Base-by-base conservation (phyloP, 805 yeast species). In the Candida palmyrensis region DNA sequence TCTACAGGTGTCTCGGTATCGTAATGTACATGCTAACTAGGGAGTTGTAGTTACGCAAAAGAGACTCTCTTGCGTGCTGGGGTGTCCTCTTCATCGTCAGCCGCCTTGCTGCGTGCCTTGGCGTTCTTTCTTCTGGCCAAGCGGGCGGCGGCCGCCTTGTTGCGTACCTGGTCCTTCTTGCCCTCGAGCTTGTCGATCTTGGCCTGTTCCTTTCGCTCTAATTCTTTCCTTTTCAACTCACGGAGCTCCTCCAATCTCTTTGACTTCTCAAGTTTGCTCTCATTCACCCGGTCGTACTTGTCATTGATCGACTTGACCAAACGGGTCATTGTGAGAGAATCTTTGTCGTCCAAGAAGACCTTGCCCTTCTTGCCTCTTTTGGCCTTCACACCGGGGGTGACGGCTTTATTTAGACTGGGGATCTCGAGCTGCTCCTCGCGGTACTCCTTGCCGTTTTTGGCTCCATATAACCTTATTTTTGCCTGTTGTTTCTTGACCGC, bases 261-360 rank as follows among this genome's bases (percentile, higher is more conserved):
- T 1, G 95, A 80, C 52, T 85, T 86, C 53, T 90, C 98, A 36
- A 92, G 66, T 59, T 88, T 92, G 45, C 95, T 82, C 50, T 89
- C 96, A 47, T 82, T 79, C 6, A 77, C 73, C 27, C 75, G 71
- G 41, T 90, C 97, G 43, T 79, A 71, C 40, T 80, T 75, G 51
- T 88, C 95, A 47, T 87, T 88, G 35, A 92, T 87, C 20, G 82
- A 76, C 43, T 79, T 81, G 33, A 89, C 77, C 39, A 90, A 68
- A 56, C 94, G 71, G 42, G 73, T 75, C 61, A 87, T 50, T 20
- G 74, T 69, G 29, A 76, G 51, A 10, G 71, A 57, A 50, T 87
- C 86, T 45, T 76, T 71, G 48, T 84, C 95, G 26, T 65, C 80
- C 18, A 84, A 73, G 53, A 84, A 82, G 48, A 78, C 79, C 62